phyloP scores from a whole-genome alignment of 495 filamentous ascomycete species.

The Lepraria neglecta region DNA sequence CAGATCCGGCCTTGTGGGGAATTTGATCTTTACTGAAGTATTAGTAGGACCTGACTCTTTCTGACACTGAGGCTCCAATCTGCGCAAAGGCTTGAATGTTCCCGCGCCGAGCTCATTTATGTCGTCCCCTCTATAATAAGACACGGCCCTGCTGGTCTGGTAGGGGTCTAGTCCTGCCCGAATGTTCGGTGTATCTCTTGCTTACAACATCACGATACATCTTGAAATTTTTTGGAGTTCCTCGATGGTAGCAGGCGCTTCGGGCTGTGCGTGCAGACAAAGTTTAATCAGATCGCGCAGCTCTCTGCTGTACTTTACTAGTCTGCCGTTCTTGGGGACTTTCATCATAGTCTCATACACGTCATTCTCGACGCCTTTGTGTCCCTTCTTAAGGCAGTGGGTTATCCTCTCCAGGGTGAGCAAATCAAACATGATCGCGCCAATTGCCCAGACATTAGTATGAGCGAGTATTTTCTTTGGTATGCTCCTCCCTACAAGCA shows the following conservation, averaged over 20 bases:
- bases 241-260: no score
- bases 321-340: no score
- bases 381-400: not conserved
- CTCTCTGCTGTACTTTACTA: no score
- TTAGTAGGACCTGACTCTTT: no score
- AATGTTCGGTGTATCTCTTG: not conserved
- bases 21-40: no score
- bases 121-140: not conserved
- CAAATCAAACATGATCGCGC: slow-evolving; percentile 21
- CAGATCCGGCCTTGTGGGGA: no score
- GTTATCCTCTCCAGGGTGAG: slow-evolving; percentile 14
- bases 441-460: slow-evolving; percentile 24
- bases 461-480: not conserved
- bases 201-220: not conserved
- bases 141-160: not conserved
- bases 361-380: not conserved
- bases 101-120: not conserved
- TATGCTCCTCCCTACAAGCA: not conserved
- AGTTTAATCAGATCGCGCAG: no score
- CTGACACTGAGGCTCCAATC: not conserved
- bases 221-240: no score
- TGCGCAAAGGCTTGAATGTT: slow-evolving; percentile 1
- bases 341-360: not conserved
- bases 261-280: no score
- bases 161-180: not conserved